Conservation (phyloP, 2,329 filamentous ascomycete species). For the Hypoxylon sp. region DNA sequence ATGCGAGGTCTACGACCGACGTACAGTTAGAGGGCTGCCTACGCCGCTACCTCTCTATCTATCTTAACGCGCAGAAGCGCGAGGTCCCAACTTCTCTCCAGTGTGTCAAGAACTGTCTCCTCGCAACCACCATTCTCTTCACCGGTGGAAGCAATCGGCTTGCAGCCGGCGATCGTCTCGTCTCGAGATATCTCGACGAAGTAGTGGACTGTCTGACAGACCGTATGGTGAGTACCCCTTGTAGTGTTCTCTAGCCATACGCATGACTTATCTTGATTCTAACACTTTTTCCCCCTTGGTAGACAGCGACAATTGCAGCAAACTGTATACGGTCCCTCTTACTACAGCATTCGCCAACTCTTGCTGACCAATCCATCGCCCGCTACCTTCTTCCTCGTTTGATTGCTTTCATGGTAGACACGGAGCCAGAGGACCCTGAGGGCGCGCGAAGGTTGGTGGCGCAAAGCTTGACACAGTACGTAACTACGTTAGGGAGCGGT, state of each 20-base stretch:
- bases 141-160: constrained; percentile 80
- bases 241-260: background rate
- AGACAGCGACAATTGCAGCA: constrained; percentile 88
- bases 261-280: background rate
- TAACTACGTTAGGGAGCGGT: constrained; percentile 55
- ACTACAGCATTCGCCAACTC: constrained; percentile 67
- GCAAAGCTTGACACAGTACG: constrained; percentile 78
- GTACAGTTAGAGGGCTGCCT: constrained; percentile 83
- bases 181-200: constrained; percentile 79
- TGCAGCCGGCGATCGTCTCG: constrained; percentile 75
- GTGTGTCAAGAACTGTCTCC: constrained; percentile 91
- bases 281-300: background rate
- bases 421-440: constrained; percentile 79
- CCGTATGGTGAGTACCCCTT: constrained; percentile 65
- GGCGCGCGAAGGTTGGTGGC: constrained; percentile 74
- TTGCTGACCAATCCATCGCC: constrained; percentile 76
- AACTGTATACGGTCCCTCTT: constrained; percentile 89
- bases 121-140: constrained; percentile 88
- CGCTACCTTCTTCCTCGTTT: constrained; percentile 78
- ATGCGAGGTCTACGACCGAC: constrained; percentile 59
- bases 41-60: constrained; percentile 81
- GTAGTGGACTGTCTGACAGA: constrained; percentile 84
- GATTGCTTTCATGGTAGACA: constrained; percentile 75
- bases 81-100: constrained; percentile 78
- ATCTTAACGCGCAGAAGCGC: constrained; percentile 77